Base-by-base conservation (phyloP, 768 basidiomycete genomes). In the Suillus sp. region DNA sequence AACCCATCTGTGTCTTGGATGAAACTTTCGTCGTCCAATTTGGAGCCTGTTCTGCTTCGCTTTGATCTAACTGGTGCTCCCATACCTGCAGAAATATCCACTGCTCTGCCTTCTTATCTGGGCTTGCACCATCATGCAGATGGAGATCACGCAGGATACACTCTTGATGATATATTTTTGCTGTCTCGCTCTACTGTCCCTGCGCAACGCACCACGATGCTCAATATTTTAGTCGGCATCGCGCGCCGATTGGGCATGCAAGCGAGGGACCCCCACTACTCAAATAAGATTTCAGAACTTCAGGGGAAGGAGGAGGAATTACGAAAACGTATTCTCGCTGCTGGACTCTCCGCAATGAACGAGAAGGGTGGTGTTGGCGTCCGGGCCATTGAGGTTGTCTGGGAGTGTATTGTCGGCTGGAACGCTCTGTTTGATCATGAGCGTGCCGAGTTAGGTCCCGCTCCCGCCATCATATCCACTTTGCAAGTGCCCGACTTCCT, bases 71-170 rank as follows among this genome's bases (percentile, higher is more conserved):
- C 83, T 1, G 95, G 94, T 8, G 79, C 76, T 11, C 84, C 86
- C 0, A 88, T 96, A n/a, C 80, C 91, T 1, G 63, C 78, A 0
- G 70, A 79, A 2, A 68, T 87, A 2, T 84, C 86, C 2, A 73
- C 80, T 0, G 80, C 79, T 1, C 79, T 96, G 3, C 95, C 94
- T 2, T 89, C 92, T 0, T 89, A 95, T 76, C 82, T 94, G 7
- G 95, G 95, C 4, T 79, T 96, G 3, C 95, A 98, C 74, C 95
- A 97, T 71, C 95, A 96, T 71, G 89, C 94, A 0, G 88, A 92
- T 61, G 80, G 81, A 6, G 76, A 80, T 37, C 86, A 83, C 62
- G 95, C 95, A 0, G 95, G 95, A 0, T 97, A 97, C 75, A 95
- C 93, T 0, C 78, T 96, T 1, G 88, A 93, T 50, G 95, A 96